These are phyloP conservation scores for Lactarius deliciosus DNA, from an alignment of 768 basidiomycete genomes.

Conservation along the genomic window DNA sequence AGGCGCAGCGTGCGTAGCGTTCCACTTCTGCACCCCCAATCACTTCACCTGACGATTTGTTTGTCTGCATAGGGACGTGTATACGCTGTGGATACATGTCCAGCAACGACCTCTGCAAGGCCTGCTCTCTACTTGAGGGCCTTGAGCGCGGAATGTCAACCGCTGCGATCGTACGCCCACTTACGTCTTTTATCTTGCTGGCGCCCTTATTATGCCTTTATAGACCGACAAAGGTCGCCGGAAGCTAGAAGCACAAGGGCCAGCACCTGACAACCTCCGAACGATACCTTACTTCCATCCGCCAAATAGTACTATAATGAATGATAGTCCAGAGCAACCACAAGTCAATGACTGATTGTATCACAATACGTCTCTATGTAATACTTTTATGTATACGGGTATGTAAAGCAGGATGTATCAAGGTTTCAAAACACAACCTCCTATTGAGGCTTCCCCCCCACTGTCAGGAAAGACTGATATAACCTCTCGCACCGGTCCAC, in stretches of 20 bases:
- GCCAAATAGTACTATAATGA: constrained; percentile 34
- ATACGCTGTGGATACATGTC: constrained; percentile 93
- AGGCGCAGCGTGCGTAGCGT: constrained; percentile 69
- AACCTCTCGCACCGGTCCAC: constrained; percentile 57
- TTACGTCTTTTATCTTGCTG: constrained; percentile 1
- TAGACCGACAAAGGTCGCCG: constrained; percentile 70
- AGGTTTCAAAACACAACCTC: not conserved
- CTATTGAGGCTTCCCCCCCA: constrained; percentile 32
- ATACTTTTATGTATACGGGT: not conserved
- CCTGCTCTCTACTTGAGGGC: constrained; percentile 87
- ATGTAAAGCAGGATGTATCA: not conserved
- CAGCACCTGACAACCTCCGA: constrained; percentile 64
- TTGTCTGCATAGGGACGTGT: constrained; percentile 68
- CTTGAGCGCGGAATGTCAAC: constrained; percentile 73
- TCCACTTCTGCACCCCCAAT: not conserved
- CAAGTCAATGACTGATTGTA: not conserved
- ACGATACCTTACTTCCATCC: constrained; percentile 72
- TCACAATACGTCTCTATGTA: not conserved
- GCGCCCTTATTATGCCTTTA: constrained; percentile 21
- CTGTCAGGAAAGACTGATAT: constrained; percentile 41
- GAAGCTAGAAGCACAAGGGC: constrained; percentile 57
- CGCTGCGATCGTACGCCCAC: constrained; percentile 46
- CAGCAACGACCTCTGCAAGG: constrained; percentile 95
- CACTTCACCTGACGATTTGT: no score
- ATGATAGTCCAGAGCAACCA: constrained; percentile 9